Evolutionary conservation across 805 yeast species (phyloP).

Genomic region (Scheffersomyces ergatensis): DNA sequence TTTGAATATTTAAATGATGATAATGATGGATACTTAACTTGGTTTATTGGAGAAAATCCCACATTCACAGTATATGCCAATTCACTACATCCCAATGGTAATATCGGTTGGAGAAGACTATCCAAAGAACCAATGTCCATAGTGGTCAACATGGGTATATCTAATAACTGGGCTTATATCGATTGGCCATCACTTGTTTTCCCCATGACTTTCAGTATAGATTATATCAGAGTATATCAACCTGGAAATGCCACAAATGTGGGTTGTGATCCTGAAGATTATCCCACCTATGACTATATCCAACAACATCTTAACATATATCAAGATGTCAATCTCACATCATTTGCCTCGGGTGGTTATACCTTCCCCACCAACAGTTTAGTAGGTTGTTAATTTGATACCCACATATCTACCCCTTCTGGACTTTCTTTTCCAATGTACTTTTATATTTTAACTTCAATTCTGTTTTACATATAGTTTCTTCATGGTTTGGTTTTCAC

Average conservation of each 20-base stretch:
- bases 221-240: slow-evolving; percentile 90
- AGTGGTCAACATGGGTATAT: slow-evolving; percentile 82
- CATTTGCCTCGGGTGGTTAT: slow-evolving; percentile 76
- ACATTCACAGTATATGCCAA: slow-evolving; percentile 69
- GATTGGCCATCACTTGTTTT: slow-evolving; percentile 80
- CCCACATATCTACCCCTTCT: neutral
- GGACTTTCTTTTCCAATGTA: too few relatives aligned
- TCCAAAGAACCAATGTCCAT: slow-evolving; percentile 93
- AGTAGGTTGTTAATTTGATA: slow-evolving; percentile 12
- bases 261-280: slow-evolving; percentile 83
- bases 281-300: slow-evolving; percentile 85
- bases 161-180: slow-evolving; percentile 92
- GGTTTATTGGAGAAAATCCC: slow-evolving; percentile 83
- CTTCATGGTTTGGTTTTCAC: too few relatives aligned
- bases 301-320: slow-evolving; percentile 68
- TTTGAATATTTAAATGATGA: slow-evolving; percentile 68
- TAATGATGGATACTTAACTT: slow-evolving; percentile 69
- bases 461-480: too few relatives aligned
- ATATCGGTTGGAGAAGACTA: slow-evolving; percentile 76
- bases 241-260: slow-evolving; percentile 57
- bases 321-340: slow-evolving; percentile 62
- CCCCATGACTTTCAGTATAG: slow-evolving; percentile 75
- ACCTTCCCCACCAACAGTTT: slow-evolving; percentile 37
- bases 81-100: slow-evolving; percentile 87
- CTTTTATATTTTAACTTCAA: too few relatives aligned